Evolutionary conservation across 2,329 filamentous ascomycete species (phyloP).

Genomic region (Helicocarpus griseus): DNA sequence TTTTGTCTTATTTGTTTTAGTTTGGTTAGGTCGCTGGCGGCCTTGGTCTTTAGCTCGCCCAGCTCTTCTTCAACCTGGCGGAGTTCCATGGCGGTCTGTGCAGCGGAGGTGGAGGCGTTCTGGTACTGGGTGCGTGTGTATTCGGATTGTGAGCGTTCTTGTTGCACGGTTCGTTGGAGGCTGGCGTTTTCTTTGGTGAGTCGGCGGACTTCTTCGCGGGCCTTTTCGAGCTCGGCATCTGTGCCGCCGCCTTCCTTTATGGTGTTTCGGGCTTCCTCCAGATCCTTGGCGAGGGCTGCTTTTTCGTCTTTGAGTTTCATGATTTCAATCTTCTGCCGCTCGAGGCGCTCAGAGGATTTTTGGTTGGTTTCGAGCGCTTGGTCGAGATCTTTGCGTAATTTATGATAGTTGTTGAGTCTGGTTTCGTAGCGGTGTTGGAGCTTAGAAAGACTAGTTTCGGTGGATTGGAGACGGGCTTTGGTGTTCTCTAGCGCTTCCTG

Average conservation of each 20-base stretch:
- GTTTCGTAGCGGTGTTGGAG: conserved; percentile 39
- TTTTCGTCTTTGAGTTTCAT: conserved; percentile 33
- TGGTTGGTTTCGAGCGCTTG: conserved; percentile 20
- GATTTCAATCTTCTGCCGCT: conserved; percentile 28
- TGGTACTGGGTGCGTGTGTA: conserved; percentile 40
- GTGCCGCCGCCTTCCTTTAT: conserved; percentile 31
- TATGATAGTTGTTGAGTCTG: conserved; percentile 28
- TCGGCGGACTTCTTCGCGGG: conserved; percentile 30
- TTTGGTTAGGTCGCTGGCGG: conserved; percentile 26
- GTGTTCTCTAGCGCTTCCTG: conserved; percentile 19
- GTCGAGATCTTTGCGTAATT: conserved; percentile 28
- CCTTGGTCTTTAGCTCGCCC: conserved; percentile 26
- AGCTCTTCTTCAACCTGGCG: conserved; percentile 30
- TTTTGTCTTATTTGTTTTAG: conserved; percentile 31
- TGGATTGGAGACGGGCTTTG: conserved; percentile 22
- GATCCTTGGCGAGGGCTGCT: conserved; percentile 26
- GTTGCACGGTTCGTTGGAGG: conserved; percentile 30
- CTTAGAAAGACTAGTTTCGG: conserved; percentile 23
- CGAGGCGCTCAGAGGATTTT: conserved; percentile 22
- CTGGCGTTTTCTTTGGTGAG: conserved; percentile 26
- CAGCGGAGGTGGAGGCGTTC: conserved; percentile 35
- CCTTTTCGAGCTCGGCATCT: conserved; percentile 27
- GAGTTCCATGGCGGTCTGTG: conserved; percentile 30
- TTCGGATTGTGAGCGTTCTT: conserved; percentile 34
- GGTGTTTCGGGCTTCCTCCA: conserved; percentile 29